These are phyloP conservation scores for Fusarium cyanostomum DNA, from an alignment of 2,329 filamentous ascomycete species.

Conservation along the genomic window DNA sequence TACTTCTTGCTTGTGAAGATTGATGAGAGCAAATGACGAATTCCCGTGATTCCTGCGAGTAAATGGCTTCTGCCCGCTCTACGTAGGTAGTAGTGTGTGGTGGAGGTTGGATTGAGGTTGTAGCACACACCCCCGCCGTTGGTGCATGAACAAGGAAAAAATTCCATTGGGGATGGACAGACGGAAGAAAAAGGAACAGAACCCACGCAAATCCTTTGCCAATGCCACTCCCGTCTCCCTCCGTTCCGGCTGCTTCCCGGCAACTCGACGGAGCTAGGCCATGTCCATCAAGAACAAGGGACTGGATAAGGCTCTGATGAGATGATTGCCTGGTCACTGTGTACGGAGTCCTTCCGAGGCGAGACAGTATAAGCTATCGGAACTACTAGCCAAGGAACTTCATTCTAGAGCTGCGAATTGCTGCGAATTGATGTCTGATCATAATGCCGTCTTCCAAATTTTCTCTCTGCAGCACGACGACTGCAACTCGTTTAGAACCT, in stretches of 20 bases:
- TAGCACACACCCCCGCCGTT: conserved; percentile 31
- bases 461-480: neutral
- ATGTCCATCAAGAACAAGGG: neutral
- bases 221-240: conserved; percentile 21
- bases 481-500: neutral
- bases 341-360: conserved; percentile 10
- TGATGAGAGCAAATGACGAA: conserved; percentile 27
- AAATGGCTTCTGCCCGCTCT: neutral
- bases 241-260: conserved; percentile 32
- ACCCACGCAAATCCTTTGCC: conserved; percentile 20
- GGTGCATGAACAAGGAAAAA: conserved; percentile 31
- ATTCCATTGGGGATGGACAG: conserved; percentile 42
- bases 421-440: neutral
- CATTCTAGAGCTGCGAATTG: neutral
- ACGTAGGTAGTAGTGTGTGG: neutral
- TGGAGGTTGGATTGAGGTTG: conserved; percentile 31
- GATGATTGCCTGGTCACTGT: no score
- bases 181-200: conserved; percentile 20
- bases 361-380: neutral
- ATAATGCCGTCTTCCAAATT: neutral
- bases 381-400: neutral
- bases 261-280: conserved; percentile 1
- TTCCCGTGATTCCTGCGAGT: neutral
- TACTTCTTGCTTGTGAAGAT: conserved; percentile 35
- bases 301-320: no score